phyloP scores from a whole-genome alignment of 208 protist genomes.

The Acanthamoeba lenticulata region DNA sequence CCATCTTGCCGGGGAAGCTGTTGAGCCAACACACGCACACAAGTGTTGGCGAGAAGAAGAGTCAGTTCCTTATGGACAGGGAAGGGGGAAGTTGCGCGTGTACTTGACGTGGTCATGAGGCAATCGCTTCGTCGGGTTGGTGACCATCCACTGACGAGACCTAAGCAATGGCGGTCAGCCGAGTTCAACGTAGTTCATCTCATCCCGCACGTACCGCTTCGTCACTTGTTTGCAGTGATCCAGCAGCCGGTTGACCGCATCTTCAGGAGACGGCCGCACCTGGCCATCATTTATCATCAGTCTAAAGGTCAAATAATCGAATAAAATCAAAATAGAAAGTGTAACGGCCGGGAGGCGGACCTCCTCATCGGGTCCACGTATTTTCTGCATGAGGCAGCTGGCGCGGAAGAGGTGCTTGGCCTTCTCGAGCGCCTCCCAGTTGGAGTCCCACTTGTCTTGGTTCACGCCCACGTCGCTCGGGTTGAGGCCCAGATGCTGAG shows the following conservation, averaged over 20 bases:
- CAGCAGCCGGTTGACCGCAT: slow-evolving; percentile 17
- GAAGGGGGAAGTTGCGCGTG: not conserved
- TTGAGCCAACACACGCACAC: not conserved
- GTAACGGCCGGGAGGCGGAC: not conserved
- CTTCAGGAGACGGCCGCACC: not conserved
- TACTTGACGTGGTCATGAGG: slow-evolving; percentile 62
- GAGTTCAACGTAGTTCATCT: not conserved
- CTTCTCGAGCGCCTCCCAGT: slow-evolving; percentile 26
- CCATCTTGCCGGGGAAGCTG: slow-evolving; percentile 79
- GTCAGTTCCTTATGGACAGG: not conserved
- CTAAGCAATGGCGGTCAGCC: not conserved
- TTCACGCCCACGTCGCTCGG: slow-evolving; percentile 51
- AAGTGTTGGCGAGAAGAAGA: not conserved
- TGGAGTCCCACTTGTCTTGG: slow-evolving; percentile 55
- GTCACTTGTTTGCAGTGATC: slow-evolving; percentile 39
- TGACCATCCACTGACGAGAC: slow-evolving; percentile 57
- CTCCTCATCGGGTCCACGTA: not conserved
- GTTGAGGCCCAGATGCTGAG: slow-evolving; percentile 39
- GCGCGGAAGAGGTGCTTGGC: slow-evolving; percentile 39
- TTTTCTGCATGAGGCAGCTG: slow-evolving; percentile 53
- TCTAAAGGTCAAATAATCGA: not conserved
- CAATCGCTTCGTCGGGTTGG: slow-evolving; percentile 46
- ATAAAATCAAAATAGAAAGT: too few species aligned
- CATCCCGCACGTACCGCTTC: not conserved
- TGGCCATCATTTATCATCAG: not conserved